Evolutionary conservation across 1,139 yeast species (phyloP).

Genomic region (Suhomyces yuchorum): DNA sequence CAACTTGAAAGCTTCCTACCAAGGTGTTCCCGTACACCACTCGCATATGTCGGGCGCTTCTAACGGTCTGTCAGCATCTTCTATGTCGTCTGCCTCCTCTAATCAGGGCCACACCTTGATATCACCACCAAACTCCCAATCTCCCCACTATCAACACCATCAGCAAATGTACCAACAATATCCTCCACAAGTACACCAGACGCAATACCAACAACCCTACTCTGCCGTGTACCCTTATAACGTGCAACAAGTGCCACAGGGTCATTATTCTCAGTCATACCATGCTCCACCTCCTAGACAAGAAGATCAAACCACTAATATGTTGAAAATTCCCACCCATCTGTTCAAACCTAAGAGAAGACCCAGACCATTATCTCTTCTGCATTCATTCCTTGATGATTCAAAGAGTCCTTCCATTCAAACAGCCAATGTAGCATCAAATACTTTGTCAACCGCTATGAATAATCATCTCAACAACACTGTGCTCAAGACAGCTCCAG

Average conservation of each 20-base stretch:
- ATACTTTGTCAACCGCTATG: conserved; percentile 6
- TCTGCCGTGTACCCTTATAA: conserved; percentile 13
- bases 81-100: background rate
- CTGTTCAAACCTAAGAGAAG: conserved; percentile 45
- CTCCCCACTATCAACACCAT: conserved; percentile 18
- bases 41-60: conserved; percentile 6
- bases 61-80: background rate
- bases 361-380: conserved; percentile 46
- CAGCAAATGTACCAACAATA: conserved; percentile 3
- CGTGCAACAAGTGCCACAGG: conserved; percentile 2
- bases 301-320: conserved; percentile 1
- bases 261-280: conserved; percentile 1
- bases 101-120: conserved; percentile 15
- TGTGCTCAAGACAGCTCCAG: conserved; percentile 24
- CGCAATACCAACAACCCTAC: conserved; percentile 11
- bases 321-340: conserved; percentile 29
- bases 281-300: conserved; percentile 4
- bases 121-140: conserved; percentile 26
- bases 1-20: conserved; percentile 6
- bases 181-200: conserved; percentile 2
- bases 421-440: conserved; percentile 8
- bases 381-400: conserved; percentile 30
- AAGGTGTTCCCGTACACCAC: conserved; percentile 9
- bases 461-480: conserved; percentile 6
- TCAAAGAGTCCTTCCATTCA: conserved; percentile 13